Evolutionary conservation across 306 rosid species (phyloP), one percentile per base, ranked within the genome.

Genomic region (Gastrolobium bilobum): DNA sequence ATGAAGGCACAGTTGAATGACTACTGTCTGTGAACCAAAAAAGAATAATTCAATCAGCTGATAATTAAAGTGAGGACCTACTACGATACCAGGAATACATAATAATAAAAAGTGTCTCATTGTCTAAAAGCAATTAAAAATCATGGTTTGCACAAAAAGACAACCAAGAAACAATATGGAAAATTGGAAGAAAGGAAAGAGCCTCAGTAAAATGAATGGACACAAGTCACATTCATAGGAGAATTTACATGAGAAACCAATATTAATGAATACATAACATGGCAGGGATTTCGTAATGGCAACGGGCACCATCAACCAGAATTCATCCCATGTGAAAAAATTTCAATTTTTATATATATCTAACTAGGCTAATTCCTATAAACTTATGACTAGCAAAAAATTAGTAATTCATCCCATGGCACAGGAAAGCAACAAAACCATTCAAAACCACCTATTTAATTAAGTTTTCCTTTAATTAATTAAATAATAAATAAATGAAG

Each of bases 1-100:
- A 94, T 6, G 65, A 7, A 13, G 97, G 97, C 60, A 89, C 90
- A 4, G 80, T 71, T 1, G 75, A 59, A 60, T 82, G 86, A 85
- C 89, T 66, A 47, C 14, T 83, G 64, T 74, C 93, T 89, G 84
- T 20, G 69, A 78, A 73, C 38, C 38, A 74, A 69, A 74, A 53
- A 81, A 31, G 38, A 63, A 29, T 5, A 60, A 29, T 43, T 14
- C 14, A 14, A 62, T 68, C 48, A 83, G 73, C 63, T 58, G 60
- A 62, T 73, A 40, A 71, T 52, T 54, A 31, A 75, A 37, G 79
- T 59, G 39, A 63, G 64, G 79, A 50, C 64, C 10, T 31, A 44
- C 33, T n/a, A 70, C 75, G 56, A 80, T 39, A 62, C 11, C 38
- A 59, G 78, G 58, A 68, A 14, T 38, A 50, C 76, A 78, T 20